Base-by-base conservation (phyloP, 2,329 filamentous ascomycete genomes). In the Talaromyces piceae region DNA sequence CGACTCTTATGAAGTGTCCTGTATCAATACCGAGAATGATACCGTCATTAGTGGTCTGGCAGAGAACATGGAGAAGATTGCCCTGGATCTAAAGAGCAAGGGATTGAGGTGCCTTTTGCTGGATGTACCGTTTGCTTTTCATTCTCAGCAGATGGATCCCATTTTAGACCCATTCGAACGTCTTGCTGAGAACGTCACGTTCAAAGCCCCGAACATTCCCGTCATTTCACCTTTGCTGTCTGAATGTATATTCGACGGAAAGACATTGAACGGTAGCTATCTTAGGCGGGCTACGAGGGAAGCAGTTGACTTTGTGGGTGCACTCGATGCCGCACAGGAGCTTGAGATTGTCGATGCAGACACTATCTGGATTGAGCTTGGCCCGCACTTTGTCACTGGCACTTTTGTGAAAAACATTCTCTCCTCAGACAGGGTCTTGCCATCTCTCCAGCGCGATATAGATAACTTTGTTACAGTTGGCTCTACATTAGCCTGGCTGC, bases 201-300 rank as follows among this genome's bases (percentile, higher is more conserved):
- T 70, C 63, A 63, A 68, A 28, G 55, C 61, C 27, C 71, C 71
- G 1, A 54, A 60, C 2, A 62, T 72, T 25, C 73, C 74, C 0
- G 64, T 75, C 28, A 67, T 75, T 16, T 77, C 73, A 0, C 67
- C 74, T 16, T 64, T 76, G 0, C 63, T 75, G 11, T 67, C 67
- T 4, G 62, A 72, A 37, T 67, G 73, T 2, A 59, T 77, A 50
- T 63, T 43, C 27, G 12, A 31, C 12, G 50, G 20, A 1, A 31
- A 49, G 13, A 20, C 27, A 16, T 57, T 75, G 41, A 72, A 77
- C 58, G 73, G 82, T 2, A 67, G 74, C 9, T 89, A 89, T 63
- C 75, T 89, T 12, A 74, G 77, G 47, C 77, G 78, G 44, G 82
- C 86, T 54, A 79, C 82, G 22, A 79, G 86, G 11, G 79, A 87